Conservation (phyloP, 805 yeast genomes). For the Metschnikowia shivogae region DNA sequence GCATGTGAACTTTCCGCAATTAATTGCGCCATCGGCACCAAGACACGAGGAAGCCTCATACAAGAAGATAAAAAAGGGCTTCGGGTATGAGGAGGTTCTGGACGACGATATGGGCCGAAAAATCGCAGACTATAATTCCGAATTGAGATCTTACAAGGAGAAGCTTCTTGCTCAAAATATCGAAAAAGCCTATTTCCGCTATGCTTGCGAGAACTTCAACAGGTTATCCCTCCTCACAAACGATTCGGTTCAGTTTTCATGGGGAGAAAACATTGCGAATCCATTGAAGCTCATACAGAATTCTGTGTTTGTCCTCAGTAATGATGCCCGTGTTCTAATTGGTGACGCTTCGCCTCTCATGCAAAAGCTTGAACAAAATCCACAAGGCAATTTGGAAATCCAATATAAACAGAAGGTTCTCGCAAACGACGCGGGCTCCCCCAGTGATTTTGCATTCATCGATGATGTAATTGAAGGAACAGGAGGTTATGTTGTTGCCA, state of each 20-base stretch:
- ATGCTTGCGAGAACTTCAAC: slow-evolving; percentile 9
- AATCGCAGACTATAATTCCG: not conserved
- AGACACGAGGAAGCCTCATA: slow-evolving; percentile 1
- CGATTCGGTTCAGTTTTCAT: slow-evolving; percentile 6
- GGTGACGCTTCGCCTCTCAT: slow-evolving; percentile 6
- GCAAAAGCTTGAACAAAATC: not conserved
- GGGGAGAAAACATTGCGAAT: not conserved
- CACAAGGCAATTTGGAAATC: slow-evolving; percentile 2
- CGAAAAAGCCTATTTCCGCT: slow-evolving; percentile 5
- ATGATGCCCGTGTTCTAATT: slow-evolving; percentile 4
- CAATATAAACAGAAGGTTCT: slow-evolving; percentile 5
- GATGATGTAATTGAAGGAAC: slow-evolving; percentile 25
- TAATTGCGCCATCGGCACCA: slow-evolving; percentile 6
- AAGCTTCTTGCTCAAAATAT: slow-evolving; percentile 3
- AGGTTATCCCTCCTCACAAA: slow-evolving; percentile 10
- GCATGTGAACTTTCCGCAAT: not conserved
- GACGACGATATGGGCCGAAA: slow-evolving; percentile 5
- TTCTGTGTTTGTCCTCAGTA: not conserved
- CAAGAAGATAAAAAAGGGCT: slow-evolving; percentile 11
- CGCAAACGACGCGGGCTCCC: not conserved
- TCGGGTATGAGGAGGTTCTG: slow-evolving; percentile 12
- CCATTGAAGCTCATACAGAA: slow-evolving; percentile 1
- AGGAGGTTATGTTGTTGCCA: slow-evolving; percentile 26
- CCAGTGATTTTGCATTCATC: slow-evolving; percentile 16
- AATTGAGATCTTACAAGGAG: slow-evolving; percentile 3